Evolutionary conservation across 169 alveolate species (phyloP), one percentile per base, ranked within the genome.

Genomic region (Eimeria falciformis): DNA sequence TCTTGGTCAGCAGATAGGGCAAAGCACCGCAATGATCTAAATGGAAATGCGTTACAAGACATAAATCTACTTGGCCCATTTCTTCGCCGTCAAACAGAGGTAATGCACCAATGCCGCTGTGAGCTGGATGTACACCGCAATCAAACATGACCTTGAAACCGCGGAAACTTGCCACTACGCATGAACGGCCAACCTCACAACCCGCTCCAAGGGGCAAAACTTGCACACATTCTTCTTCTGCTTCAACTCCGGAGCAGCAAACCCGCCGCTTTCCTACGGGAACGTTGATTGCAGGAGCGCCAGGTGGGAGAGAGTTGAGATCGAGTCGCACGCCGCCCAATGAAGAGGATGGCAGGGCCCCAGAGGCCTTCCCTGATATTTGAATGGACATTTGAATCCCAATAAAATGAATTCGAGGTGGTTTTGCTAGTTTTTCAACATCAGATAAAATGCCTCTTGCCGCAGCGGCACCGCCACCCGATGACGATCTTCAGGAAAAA

Each of bases 41-140:
- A 93, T 98, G 99, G 94, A 98, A 99, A 95, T 98, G 99, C 68
- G 99, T 97, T 21, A 99, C 98, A 71, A 99, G 95, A 65, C 99
- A 96, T 27, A 98, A 90, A 69, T 98, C 99, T 23, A 99, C 96
- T 73, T 97, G 97, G n/a, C 97, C 94, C 55, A 98, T 97, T 78
- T 98, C 99, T 45, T 98, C 96, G 46, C 98, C 98, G 81, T 99
- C 99, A 93, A 98, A 99, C 78, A 97, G 98, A 2, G 99, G 99
- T 43, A 99, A 96, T 23, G 99, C 98, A 0, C 98, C 98, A n/a
- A 97, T 96, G 2, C 99, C 99, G 81, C 98, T 96, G 37, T 97
- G 96, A 18, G 99, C 99, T 25, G 99, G 99, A 91, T 99, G 99
- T 6, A 99, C 96, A 17, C 99, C 99, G 93, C 99, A 98, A 94